Evolutionary conservation across 2,329 filamentous ascomycete genomes (phyloP), one percentile per base, ranked within the genome.

Genomic region (Aspergillus floridensis): DNA sequence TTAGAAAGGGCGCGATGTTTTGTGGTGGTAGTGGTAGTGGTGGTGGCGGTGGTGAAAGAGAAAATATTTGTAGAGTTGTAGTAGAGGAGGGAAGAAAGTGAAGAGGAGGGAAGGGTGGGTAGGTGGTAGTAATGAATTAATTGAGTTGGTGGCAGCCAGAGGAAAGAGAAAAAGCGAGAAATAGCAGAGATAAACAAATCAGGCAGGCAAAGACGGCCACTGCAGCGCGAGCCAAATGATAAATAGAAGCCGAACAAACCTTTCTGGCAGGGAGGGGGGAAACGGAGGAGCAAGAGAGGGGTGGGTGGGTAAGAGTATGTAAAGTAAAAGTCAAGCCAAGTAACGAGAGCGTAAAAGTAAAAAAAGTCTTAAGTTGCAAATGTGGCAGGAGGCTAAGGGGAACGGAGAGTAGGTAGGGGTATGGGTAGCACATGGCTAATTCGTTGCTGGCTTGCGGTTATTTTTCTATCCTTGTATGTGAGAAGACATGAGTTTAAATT

Each of bases 201-300:
- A 60, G 26, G 44, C 16, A 59, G 46, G 46, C 31, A 22, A 57
- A 35, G 49, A 49, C 35, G 49, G 54, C 48, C 44, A 62, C 26
- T 29, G 7, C 26, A 29, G 58, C 55, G 53, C 44, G 53, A 55
- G 56, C 60, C 59, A 56, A 57, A 59, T 41, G 63, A 61, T 63
- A 66, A 63, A 64, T 65, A 66, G 58, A 64, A 62, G 53, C 50
- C 55, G 57, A 61, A 62, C 61, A 64, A 53, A 60, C 60, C 65
- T 64, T 63, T 56, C 59, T 56, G 62, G 62, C 26, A 29, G 26
- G 51, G 56, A 35, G 14, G 14, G 14, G 32, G 11, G 32, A 16
- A 46, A 38, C 24, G 31, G 55, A 56, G 56, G 53, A 63, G 61
- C 61, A 41, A 63, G 62, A 63, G 62, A 56, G 59, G 58, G 55